Base-by-base conservation (phyloP, 2,329 filamentous ascomycete species). In the Aspergillus uvarum region DNA sequence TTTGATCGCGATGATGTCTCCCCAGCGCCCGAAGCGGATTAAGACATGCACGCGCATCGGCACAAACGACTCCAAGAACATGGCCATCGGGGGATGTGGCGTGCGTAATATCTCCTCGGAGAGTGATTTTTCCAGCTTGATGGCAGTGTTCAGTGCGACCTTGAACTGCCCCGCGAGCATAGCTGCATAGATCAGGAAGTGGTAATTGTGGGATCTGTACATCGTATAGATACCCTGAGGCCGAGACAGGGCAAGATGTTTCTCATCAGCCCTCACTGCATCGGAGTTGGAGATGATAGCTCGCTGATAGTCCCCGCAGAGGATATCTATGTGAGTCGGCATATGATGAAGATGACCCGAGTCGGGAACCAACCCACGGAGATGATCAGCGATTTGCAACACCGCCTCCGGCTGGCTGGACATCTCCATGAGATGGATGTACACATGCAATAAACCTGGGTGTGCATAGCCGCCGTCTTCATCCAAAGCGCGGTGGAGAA, bases 361-460 rank as follows among this genome's bases (percentile, higher is more conserved):
- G 69, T 91, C 88, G 0, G 89, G 89, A 0, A 89, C 83, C 2
- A 91, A 80, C 10, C 79, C 81, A 22, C 89, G 85, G 11, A 92
- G 80, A 22, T 69, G 76, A 67, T 91, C 83, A 5, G 88, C 88
- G 0, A 83, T 79, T 0, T 82, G 77, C 16, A 90, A 72, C 1
- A 87, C 89, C 1, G 75, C 70, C 70, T 91, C 89, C 0, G 89
- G 89, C 0, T 78, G 81, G 0, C 79, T 76, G 0, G 89, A 91
- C 89, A 91, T 91, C 69, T 92, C 89, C 80, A 91, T 89, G 3
- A 91, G 82, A 66, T 92, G 89, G 44, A 92, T 89, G 72, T 92
- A 92, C 32, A 91, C 76, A 71, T 93, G 90, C 5, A 92, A 78
- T 0, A 92, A 73, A 0, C 89, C 90, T 0, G 90, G 87, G 67